These are phyloP conservation scores for Aurifilum marmelostoma DNA, from an alignment of 2,329 filamentous ascomycete species.

Conservation along the genomic window DNA sequence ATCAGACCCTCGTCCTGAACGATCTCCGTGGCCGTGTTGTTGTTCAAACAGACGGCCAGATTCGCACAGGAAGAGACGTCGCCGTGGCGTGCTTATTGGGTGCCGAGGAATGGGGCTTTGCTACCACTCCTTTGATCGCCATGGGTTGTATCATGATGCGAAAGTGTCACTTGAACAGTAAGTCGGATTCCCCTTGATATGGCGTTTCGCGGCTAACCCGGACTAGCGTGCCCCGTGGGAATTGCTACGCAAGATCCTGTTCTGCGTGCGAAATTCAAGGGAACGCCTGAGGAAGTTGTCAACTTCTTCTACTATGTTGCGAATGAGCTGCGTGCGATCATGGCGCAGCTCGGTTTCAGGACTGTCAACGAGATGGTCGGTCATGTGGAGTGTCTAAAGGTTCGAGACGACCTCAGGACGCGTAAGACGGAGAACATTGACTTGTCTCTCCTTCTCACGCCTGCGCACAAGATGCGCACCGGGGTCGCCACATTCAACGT, in stretches of 20 bases:
- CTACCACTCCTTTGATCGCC: slow-evolving; percentile 90
- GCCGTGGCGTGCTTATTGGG: slow-evolving; percentile 93
- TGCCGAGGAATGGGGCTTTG: slow-evolving; percentile 98
- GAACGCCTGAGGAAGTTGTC: slow-evolving; percentile 93
- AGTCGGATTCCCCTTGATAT: no score
- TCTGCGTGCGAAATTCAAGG: slow-evolving; percentile 88
- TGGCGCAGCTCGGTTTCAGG: slow-evolving; percentile 93
- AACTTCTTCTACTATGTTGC: slow-evolving; percentile 99
- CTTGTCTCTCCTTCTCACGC: slow-evolving; percentile 87
- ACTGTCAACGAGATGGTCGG: slow-evolving; percentile 99
- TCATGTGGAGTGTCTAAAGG: slow-evolving; percentile 81
- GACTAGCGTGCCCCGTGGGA: slow-evolving; percentile 75
- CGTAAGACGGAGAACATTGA: slow-evolving; percentile 93
- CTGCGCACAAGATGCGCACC: slow-evolving; percentile 92
- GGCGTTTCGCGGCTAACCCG: no score
- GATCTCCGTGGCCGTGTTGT: slow-evolving; percentile 94
- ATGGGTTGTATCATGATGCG: slow-evolving; percentile 98
- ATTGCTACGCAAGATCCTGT: slow-evolving; percentile 97
- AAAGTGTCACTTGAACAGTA: slow-evolving; percentile 62
- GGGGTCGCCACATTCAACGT: slow-evolving; percentile 97
- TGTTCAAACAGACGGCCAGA: slow-evolving; percentile 93
- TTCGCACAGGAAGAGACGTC: slow-evolving; percentile 89
- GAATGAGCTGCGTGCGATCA: slow-evolving; percentile 94
- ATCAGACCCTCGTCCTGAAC: slow-evolving; percentile 94
- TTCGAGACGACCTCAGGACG: slow-evolving; percentile 85